Conservation (phyloP, 805 yeast genomes). For the Yarrowia alimentaria region DNA sequence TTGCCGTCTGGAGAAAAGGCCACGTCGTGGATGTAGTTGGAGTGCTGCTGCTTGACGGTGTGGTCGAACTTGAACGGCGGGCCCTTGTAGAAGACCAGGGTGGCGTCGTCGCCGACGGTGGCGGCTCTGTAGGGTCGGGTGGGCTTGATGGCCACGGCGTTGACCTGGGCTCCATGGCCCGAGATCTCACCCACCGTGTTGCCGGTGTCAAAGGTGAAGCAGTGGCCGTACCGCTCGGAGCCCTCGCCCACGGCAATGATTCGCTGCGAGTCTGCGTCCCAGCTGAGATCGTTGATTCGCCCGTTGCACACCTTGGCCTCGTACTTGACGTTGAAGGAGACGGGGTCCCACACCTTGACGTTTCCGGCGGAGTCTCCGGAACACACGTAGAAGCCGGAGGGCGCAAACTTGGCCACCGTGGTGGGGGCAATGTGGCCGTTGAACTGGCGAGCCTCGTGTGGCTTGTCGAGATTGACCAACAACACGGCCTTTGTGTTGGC, state of each 20-base stretch:
- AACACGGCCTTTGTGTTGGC: slow-evolving; percentile 77
- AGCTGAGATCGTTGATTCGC: slow-evolving; percentile 73
- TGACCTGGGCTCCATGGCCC: slow-evolving; percentile 83
- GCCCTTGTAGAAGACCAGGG: slow-evolving; percentile 79
- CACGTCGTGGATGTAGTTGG: slow-evolving; percentile 77
- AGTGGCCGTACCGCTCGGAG: slow-evolving; percentile 85
- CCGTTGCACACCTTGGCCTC: slow-evolving; percentile 81
- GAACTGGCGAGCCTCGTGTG: slow-evolving; percentile 60
- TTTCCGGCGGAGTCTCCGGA: slow-evolving; percentile 91
- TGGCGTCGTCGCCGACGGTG: slow-evolving; percentile 86
- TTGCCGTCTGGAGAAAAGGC: slow-evolving; percentile 80
- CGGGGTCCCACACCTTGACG: slow-evolving; percentile 82
- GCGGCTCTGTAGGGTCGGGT: slow-evolving; percentile 90
- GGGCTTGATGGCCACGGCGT: slow-evolving; percentile 80
- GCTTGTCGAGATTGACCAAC: slow-evolving; percentile 61
- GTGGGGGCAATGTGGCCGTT: slow-evolving; percentile 67
- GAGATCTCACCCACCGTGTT: slow-evolving; percentile 95
- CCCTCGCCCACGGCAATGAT: slow-evolving; percentile 95
- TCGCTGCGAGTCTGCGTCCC: slow-evolving; percentile 88
- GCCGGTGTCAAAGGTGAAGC: slow-evolving; percentile 91
- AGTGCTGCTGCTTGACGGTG: slow-evolving; percentile 70
- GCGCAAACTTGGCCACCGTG: slow-evolving; percentile 82
- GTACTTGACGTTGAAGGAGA: slow-evolving; percentile 63
- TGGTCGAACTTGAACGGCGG: slow-evolving; percentile 89
- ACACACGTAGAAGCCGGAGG: slow-evolving; percentile 86